Evolutionary conservation across 169 alveolate species (phyloP).

Genomic region (Babesia bovis): DNA sequence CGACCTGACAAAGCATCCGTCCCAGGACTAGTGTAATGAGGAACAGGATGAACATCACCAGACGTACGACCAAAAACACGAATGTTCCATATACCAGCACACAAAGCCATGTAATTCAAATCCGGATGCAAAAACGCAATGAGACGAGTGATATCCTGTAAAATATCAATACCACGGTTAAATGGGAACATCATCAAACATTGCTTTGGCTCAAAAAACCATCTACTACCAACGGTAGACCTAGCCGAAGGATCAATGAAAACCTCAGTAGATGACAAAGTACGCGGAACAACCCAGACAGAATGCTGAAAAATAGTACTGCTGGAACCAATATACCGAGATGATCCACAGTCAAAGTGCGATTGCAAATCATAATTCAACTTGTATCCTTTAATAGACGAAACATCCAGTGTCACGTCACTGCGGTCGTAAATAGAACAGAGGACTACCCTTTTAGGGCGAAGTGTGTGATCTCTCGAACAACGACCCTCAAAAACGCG

Average conservation of each 20-base stretch:
- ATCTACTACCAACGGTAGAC: conserved; percentile 32
- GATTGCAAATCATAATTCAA: conserved; percentile 63
- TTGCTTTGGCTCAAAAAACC: conserved; percentile 57
- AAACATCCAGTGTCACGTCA: conserved; percentile 29
- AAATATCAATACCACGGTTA: conserved; percentile 31
- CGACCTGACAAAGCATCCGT: conserved; percentile 15
- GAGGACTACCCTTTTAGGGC: conserved; percentile 43
- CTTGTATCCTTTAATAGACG: conserved; percentile 33
- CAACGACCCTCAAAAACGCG: conserved; percentile 53
- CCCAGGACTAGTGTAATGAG: not conserved
- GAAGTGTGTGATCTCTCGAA: not conserved
- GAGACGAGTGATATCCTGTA: conserved; percentile 44
- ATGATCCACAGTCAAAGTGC: conserved; percentile 47
- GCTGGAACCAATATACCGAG: not conserved
- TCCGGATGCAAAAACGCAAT: conserved; percentile 65
- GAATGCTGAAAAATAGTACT: conserved; percentile 30
- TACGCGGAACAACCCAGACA: conserved; percentile 64
- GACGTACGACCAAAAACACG: conserved; percentile 1
- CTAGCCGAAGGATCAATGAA: conserved; percentile 3
- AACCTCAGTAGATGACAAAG: conserved; percentile 2
- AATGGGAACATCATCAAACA: conserved; percentile 58
- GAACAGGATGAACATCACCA: not conserved
- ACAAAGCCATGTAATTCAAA: conserved; percentile 50
- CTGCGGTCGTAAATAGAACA: conserved; percentile 22
- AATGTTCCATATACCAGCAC: conserved; percentile 61